Evolutionary conservation across 2,329 filamentous ascomycete genomes (phyloP).

Genomic region (Stemphylium vesicarium): DNA sequence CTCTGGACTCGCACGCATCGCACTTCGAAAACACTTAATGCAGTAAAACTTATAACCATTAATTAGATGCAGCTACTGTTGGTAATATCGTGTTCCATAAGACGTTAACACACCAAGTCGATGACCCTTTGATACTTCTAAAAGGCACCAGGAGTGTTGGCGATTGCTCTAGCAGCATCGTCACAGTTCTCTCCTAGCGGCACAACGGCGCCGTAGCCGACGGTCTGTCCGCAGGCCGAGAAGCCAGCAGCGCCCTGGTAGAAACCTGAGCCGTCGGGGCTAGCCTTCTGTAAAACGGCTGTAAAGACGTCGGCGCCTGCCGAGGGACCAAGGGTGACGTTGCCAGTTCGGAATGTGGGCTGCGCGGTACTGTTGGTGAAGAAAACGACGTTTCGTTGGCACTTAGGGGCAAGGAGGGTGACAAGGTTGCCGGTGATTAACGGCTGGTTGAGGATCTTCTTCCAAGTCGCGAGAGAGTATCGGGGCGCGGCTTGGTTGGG

Average conservation of each 20-base stretch:
- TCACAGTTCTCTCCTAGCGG: slow-evolving; percentile 18
- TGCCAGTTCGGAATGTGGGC: slow-evolving; percentile 11
- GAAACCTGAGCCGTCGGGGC: slow-evolving; percentile 5
- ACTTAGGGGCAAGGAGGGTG: slow-evolving; percentile 3
- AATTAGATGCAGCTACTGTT: not conserved
- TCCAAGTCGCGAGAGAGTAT: slow-evolving; percentile 8
- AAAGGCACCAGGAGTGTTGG: slow-evolving; percentile 11
- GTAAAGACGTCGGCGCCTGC: slow-evolving; percentile 3
- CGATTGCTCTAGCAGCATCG: slow-evolving; percentile 6
- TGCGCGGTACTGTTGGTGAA: slow-evolving; percentile 16
- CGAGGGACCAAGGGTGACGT: slow-evolving; percentile 15
- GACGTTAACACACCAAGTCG: too few species aligned
- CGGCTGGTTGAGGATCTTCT: slow-evolving; percentile 16
- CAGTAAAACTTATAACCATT: too few species aligned
- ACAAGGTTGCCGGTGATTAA: slow-evolving; percentile 2
- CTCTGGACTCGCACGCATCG: too few species aligned
- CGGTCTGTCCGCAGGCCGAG: slow-evolving; percentile 17
- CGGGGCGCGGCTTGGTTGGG: not conserved
- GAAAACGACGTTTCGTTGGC: slow-evolving; percentile 16
- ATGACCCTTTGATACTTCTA: not conserved
- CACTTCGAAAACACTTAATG: too few species aligned
- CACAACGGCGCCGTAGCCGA: slow-evolving; percentile 13
- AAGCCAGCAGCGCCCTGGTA: slow-evolving; percentile 13
- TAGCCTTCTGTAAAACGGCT: slow-evolving; percentile 8
- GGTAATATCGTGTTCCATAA: not conserved